A percentile compares a stretch with the other conserved stretches of the same genome.
Conservation (phyloP, 2,329 filamentous ascomycete genomes). For the Neonectria sp. region DNA sequence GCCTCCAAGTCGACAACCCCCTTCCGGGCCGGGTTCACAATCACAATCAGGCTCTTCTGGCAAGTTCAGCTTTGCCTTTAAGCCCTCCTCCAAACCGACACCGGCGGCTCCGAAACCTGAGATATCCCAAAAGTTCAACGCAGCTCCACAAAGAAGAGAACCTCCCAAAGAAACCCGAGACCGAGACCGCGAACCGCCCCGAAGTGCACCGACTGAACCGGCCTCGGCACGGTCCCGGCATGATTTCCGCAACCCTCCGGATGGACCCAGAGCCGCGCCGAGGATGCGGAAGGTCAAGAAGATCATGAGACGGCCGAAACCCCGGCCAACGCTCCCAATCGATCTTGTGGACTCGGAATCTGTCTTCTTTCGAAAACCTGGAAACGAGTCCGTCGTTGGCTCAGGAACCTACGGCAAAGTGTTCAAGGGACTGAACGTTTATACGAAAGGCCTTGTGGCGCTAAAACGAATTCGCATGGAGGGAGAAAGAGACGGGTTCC, state of each 20-base stretch:
- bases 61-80: slow-evolving; percentile 96
- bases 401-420: slow-evolving; percentile 97
- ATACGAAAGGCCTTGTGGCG: slow-evolving; percentile 86
- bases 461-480: slow-evolving; percentile 96
- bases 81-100: slow-evolving; percentile 75
- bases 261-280: slow-evolving; percentile 57
- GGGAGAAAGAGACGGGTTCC: slow-evolving; percentile 90
- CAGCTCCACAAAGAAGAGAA: slow-evolving; percentile 66
- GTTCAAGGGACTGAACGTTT: slow-evolving; percentile 95
- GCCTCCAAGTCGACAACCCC: slow-evolving; percentile 68
- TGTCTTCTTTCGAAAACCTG: slow-evolving; percentile 94
- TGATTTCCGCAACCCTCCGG: slow-evolving; percentile 52
- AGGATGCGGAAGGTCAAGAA: slow-evolving; percentile 76
- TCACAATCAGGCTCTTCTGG: slow-evolving; percentile 64
- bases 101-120: slow-evolving; percentile 74
- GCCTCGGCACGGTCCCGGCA: slow-evolving; percentile 62
- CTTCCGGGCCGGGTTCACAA: slow-evolving; percentile 68
- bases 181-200: slow-evolving; percentile 66
- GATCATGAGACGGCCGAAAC: slow-evolving; percentile 79
- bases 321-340: slow-evolving; percentile 77
- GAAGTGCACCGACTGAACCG: slow-evolving; percentile 68
- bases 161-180: slow-evolving; percentile 50
- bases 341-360: slow-evolving; percentile 87
- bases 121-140: slow-evolving; percentile 79
- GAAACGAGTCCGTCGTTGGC: slow-evolving; percentile 97